Evolutionary conservation across 306 rosid genomes (phyloP).

Genomic region (Prunus mira): DNA sequence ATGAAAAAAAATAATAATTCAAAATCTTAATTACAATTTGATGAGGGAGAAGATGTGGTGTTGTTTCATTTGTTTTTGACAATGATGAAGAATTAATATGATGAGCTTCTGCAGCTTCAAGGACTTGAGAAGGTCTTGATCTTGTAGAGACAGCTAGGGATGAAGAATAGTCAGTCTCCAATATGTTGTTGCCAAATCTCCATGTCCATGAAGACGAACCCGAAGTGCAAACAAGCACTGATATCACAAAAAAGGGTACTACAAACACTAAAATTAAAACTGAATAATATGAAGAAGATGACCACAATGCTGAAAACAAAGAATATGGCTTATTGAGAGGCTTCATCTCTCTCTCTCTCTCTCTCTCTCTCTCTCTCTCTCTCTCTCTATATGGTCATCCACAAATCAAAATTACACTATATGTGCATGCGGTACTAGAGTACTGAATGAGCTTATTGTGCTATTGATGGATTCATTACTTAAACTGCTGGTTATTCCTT

Average conservation of each 20-base stretch:
- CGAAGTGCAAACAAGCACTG: slow-evolving; percentile 1
- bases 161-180: background rate
- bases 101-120: slow-evolving; percentile 11
- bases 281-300: background rate
- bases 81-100: slow-evolving; percentile 5
- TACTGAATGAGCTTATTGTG: too few species aligned
- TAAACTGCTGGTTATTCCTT: too few species aligned
- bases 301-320: too few species aligned
- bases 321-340: too few species aligned
- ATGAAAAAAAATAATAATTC: background rate
- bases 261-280: slow-evolving; percentile 11
- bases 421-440: too few species aligned
- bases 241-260: slow-evolving; percentile 6
- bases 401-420: too few species aligned
- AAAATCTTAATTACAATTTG: background rate
- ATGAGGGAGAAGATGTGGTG: background rate
- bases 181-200: background rate
- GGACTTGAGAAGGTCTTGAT: background rate
- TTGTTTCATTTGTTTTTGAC: slow-evolving; percentile 10
- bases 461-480: too few species aligned
- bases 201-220: slow-evolving; percentile 19
- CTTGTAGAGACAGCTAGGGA: background rate
- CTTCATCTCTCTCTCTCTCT: too few species aligned
- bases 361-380: too few species aligned
- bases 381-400: too few species aligned